Conservation (phyloP, 345 rosid species). For the Eucalyptus erythrocorys region DNA sequence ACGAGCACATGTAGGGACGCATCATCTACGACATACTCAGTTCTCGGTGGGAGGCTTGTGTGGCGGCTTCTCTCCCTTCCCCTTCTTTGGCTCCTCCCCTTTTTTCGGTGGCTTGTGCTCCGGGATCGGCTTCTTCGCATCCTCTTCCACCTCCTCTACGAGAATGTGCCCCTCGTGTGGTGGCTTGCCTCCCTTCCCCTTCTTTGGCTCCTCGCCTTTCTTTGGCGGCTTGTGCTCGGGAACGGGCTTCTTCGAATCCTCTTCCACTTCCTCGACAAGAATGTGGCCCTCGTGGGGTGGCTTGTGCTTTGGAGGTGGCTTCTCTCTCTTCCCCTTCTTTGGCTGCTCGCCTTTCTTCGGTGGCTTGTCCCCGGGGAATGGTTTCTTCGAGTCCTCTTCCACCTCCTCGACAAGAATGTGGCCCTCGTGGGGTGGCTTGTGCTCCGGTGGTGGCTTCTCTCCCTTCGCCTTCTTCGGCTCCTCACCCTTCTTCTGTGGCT, state of each 20-base stretch:
- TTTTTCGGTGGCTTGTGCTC: not conserved
- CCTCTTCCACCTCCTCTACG: not conserved
- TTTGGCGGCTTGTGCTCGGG: not conserved
- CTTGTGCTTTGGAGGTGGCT: not conserved
- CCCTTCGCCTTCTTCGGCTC: not conserved
- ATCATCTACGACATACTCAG: not conserved
- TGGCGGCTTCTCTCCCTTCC: constrained; percentile 5
- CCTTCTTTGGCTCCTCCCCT: not conserved
- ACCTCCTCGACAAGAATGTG: not conserved
- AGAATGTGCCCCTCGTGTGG: not conserved
- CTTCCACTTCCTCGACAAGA: not conserved
- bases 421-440: not conserved
- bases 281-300: not conserved
- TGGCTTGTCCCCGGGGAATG: not conserved
- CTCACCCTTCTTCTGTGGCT: not conserved
- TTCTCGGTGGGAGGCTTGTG: not conserved
- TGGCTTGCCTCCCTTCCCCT: not conserved
- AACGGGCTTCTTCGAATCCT: not conserved
- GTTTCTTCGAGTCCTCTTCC: not conserved
- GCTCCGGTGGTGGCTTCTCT: not conserved
- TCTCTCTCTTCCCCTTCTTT: not conserved
- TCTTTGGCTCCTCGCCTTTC: not conserved
- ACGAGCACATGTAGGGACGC: not conserved
- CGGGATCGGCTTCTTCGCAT: not conserved
- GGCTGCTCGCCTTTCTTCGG: not conserved